These are phyloP conservation scores for Sarcocystis neurona DNA, from an alignment of 169 alveolate species.

Conservation along the genomic window DNA sequence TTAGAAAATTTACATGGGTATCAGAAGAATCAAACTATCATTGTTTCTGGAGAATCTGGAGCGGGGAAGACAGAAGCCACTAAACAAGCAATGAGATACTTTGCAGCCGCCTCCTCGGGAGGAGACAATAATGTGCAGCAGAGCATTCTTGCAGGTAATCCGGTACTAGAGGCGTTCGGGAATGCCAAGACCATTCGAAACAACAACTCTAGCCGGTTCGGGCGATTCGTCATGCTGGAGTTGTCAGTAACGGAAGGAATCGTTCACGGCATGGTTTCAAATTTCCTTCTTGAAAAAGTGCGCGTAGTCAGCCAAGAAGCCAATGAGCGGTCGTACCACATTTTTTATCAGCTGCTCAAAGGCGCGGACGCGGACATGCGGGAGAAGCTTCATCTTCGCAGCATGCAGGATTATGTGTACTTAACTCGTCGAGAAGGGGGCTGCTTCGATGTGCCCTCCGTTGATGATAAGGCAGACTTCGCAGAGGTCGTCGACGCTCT, in stretches of 20 bases:
- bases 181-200: conserved; percentile 90
- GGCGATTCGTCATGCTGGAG: conserved; percentile 93
- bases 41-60: conserved; percentile 92
- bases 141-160: conserved; percentile 84
- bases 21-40: conserved; percentile 44
- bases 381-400: conserved; percentile 75
- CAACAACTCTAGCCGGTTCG: conserved; percentile 88
- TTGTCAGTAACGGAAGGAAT: conserved; percentile 79
- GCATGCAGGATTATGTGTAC: conserved; percentile 74
- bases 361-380: conserved; percentile 87
- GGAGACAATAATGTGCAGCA: conserved; percentile 50
- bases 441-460: conserved; percentile 81
- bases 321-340: conserved; percentile 94
- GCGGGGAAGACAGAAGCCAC: conserved; percentile 99
- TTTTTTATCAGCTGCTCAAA: conserved; percentile 91
- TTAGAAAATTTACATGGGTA: conserved; percentile 41
- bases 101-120: conserved; percentile 21
- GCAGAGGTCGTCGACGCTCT: conserved; percentile 89
- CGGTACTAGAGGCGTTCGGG: conserved; percentile 89
- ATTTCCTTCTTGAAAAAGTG: conserved; percentile 95
- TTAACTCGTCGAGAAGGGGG: conserved; percentile 78
- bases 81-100: conserved; percentile 66
- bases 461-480: conserved; percentile 90
- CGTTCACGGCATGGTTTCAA: conserved; percentile 78
- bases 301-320: conserved; percentile 90